Conservation (phyloP, 2,329 filamentous ascomycete species). For the Fusarium oligoseptatum region DNA sequence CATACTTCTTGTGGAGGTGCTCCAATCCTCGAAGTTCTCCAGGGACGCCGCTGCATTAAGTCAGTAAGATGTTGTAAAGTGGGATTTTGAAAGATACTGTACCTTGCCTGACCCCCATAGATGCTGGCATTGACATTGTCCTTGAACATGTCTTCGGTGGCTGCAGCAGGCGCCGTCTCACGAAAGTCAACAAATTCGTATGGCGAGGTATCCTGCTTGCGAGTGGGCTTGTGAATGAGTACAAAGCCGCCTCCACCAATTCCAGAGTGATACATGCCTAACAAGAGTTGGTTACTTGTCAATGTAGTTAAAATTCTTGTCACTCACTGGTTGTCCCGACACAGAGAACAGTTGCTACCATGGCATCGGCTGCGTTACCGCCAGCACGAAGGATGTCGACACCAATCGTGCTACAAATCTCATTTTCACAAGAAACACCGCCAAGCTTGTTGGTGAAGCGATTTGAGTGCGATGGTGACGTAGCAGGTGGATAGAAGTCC, state of each 20-base stretch:
- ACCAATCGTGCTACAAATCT: constrained; percentile 71
- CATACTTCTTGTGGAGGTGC: constrained; percentile 78
- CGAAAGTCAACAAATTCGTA: constrained; percentile 90
- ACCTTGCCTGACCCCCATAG: constrained; percentile 78
- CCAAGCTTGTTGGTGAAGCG: constrained; percentile 54
- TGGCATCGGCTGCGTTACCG: constrained; percentile 76
- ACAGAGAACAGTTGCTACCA: constrained; percentile 74
- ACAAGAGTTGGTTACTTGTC: not conserved
- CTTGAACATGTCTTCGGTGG: constrained; percentile 85
- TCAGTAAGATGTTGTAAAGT: not conserved
- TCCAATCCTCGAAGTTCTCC: constrained; percentile 81
- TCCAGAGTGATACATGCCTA: constrained; percentile 74
- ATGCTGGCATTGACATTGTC: constrained; percentile 75
- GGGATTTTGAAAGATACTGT: constrained; percentile 56
- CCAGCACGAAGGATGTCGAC: constrained; percentile 68
- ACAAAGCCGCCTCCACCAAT: constrained; percentile 86
- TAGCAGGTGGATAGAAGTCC: constrained; percentile 22
- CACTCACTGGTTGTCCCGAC: constrained; percentile 66
- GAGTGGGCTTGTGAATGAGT: constrained; percentile 74
- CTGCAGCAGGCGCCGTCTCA: constrained; percentile 84
- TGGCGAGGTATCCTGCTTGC: constrained; percentile 49
- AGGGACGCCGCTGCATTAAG: constrained; percentile 68
- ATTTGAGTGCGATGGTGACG: constrained; percentile 6
- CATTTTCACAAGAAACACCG: constrained; percentile 72
- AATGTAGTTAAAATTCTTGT: not conserved